phyloP scores from a whole-genome alignment of 1,139 yeast genomes.

The Scheffersomyces insectosa region DNA sequence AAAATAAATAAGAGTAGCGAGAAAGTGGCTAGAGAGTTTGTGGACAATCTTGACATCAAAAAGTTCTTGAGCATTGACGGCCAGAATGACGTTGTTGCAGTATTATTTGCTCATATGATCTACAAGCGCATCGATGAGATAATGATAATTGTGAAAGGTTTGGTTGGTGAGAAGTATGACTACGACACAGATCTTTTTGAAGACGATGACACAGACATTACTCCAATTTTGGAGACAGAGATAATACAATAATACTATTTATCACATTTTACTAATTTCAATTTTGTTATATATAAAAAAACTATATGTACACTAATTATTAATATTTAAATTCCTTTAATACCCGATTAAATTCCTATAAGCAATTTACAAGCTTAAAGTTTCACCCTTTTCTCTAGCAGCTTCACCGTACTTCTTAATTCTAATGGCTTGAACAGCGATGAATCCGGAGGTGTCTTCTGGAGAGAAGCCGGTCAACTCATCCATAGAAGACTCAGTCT shows the following conservation, averaged over 20 bases:
- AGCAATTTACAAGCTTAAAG: constrained; percentile 40
- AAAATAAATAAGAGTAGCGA: neutral
- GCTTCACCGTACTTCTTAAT: constrained; percentile 97
- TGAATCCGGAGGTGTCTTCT: constrained; percentile 95
- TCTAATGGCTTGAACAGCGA: constrained; percentile 96
- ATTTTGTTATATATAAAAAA: neutral
- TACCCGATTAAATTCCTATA: constrained; percentile 1
- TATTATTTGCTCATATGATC: constrained; percentile 33
- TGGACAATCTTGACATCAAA: constrained; percentile 26
- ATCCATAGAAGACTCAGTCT: constrained; percentile 98
- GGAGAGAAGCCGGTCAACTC: constrained; percentile 98
- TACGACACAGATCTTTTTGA: constrained; percentile 10
- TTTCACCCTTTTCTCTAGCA: constrained; percentile 73
- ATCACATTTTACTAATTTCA: too few relatives aligned
- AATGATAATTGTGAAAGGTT: constrained; percentile 29
- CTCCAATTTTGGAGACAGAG: too few relatives aligned
- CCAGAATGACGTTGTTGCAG: constrained; percentile 28
- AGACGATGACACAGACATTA: constrained; percentile 4
- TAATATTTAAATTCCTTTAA: neutral
- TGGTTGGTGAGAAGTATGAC: constrained; percentile 41
- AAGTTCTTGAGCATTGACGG: constrained; percentile 36
- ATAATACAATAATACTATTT: too few relatives aligned
- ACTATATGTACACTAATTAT: constrained; percentile 1
- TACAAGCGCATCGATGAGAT: constrained; percentile 35
- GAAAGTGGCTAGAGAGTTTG: constrained; percentile 14